Evolutionary conservation across 2,329 filamentous ascomycete species (phyloP).

Genomic region (Colletotrichum noveboracense): DNA sequence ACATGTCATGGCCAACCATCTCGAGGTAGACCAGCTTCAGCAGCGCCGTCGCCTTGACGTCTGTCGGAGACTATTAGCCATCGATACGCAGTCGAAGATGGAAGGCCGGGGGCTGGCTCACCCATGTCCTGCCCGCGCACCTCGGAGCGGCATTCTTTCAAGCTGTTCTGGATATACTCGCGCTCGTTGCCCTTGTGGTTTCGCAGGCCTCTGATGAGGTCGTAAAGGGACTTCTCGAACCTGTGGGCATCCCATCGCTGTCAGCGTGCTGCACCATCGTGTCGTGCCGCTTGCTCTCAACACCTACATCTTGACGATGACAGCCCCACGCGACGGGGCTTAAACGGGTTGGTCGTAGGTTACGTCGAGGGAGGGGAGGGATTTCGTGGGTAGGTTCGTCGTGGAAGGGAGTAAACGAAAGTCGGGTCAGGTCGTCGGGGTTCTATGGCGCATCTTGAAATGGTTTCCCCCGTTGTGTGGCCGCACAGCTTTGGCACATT

Average conservation of each 20-base stretch:
- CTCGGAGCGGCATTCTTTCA: slow-evolving; percentile 95
- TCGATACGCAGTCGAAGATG: not conserved
- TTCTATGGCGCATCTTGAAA: slow-evolving; percentile 14
- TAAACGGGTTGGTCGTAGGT: not conserved
- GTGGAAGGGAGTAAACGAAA: not conserved
- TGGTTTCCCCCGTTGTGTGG: not conserved
- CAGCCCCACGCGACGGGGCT: slow-evolving; percentile 10
- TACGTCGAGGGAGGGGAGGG: not conserved
- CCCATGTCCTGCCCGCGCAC: slow-evolving; percentile 94
- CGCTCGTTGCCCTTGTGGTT: slow-evolving; percentile 95
- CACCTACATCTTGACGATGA: slow-evolving; percentile 17
- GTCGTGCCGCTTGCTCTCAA: not conserved
- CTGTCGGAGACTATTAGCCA: slow-evolving; percentile 46
- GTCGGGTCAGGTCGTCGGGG: slow-evolving; percentile 8
- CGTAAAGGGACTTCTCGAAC: slow-evolving; percentile 99
- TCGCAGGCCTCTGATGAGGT: slow-evolving; percentile 95
- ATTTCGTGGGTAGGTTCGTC: not conserved
- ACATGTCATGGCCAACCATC: slow-evolving; percentile 99
- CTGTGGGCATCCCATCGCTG: slow-evolving; percentile 51
- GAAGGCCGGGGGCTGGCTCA: slow-evolving; percentile 43
- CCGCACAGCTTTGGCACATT: not conserved
- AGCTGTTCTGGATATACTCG: slow-evolving; percentile 90
- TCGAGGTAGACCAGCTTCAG: slow-evolving; percentile 97
- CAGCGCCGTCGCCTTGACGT: slow-evolving; percentile 94
- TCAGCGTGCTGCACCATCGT: not conserved